These are phyloP conservation scores for Monosporascus sp. DNA, from an alignment of 2,329 filamentous ascomycete genomes.

Conservation along the genomic window DNA sequence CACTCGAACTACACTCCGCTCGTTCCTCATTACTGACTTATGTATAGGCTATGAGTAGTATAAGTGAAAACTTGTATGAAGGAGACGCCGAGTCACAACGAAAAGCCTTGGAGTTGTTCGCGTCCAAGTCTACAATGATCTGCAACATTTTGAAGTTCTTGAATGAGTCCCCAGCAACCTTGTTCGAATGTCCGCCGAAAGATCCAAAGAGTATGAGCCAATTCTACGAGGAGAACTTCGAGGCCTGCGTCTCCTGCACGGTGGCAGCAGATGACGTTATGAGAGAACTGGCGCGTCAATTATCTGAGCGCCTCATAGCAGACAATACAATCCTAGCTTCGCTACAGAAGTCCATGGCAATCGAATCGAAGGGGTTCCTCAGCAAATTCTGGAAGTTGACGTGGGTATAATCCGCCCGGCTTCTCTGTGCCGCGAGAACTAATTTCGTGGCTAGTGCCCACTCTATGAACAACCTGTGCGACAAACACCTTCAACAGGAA, in stretches of 20 bases:
- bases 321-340: slow-evolving; percentile 31
- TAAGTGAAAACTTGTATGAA: slow-evolving; percentile 33
- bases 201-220: slow-evolving; percentile 29
- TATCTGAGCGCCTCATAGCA: slow-evolving; percentile 45
- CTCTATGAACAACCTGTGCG: slow-evolving; percentile 45
- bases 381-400: slow-evolving; percentile 49
- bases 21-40: slow-evolving; percentile 5
- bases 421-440: not conserved
- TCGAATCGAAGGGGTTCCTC: slow-evolving; percentile 34
- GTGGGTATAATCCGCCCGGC: slow-evolving; percentile 27
- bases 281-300: slow-evolving; percentile 41
- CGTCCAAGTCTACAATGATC: slow-evolving; percentile 38
- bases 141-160: slow-evolving; percentile 55
- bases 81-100: slow-evolving; percentile 35
- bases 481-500: slow-evolving; percentile 39
- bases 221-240: slow-evolving; percentile 43
- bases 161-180: slow-evolving; percentile 45
- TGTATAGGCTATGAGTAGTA: slow-evolving; percentile 32
- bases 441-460: slow-evolving; percentile 30
- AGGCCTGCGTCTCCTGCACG: slow-evolving; percentile 50
- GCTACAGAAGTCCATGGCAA: slow-evolving; percentile 30
- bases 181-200: slow-evolving; percentile 38
- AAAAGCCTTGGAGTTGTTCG: slow-evolving; percentile 33
- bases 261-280: slow-evolving; percentile 47
- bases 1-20: slow-evolving; percentile 2